Evolutionary conservation across 306 rosid species (phyloP).

Genomic region (Cucurbita argyrosperma): DNA sequence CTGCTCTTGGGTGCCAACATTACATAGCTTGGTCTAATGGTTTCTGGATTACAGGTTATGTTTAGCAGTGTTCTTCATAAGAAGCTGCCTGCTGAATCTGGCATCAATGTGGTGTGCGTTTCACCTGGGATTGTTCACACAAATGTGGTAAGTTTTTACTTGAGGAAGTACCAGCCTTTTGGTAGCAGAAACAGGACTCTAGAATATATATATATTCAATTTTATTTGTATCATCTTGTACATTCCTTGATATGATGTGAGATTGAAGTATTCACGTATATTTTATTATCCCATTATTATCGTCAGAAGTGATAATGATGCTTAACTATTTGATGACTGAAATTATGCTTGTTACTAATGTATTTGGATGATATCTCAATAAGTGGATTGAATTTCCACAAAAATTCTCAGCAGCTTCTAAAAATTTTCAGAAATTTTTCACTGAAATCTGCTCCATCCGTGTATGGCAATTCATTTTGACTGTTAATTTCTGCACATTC

Average conservation of each 20-base stretch:
- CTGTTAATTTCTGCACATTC: not conserved
- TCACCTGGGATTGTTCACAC: conserved; percentile 97
- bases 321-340: not conserved
- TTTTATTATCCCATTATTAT: not conserved
- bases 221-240: not conserved
- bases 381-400: not conserved
- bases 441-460: not conserved
- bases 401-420: not conserved
- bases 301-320: not conserved
- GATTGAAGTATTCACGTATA: not conserved
- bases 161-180: not conserved
- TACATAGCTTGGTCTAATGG: not conserved
- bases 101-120: conserved; percentile 58
- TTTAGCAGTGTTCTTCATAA: conserved; percentile 78
- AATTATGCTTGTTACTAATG: not conserved
- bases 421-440: not conserved
- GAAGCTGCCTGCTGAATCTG: conserved; percentile 77
- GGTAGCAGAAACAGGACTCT: not conserved
- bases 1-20: not conserved
- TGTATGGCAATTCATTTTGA: not conserved
- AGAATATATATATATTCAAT: not conserved
- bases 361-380: not conserved
- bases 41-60: conserved; percentile 62
- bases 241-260: not conserved
- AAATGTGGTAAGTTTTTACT: conserved; percentile 65